These are phyloP conservation scores for Biscogniauxia sp. DNA, from an alignment of 2,329 filamentous ascomycete genomes.

Conservation along the genomic window DNA sequence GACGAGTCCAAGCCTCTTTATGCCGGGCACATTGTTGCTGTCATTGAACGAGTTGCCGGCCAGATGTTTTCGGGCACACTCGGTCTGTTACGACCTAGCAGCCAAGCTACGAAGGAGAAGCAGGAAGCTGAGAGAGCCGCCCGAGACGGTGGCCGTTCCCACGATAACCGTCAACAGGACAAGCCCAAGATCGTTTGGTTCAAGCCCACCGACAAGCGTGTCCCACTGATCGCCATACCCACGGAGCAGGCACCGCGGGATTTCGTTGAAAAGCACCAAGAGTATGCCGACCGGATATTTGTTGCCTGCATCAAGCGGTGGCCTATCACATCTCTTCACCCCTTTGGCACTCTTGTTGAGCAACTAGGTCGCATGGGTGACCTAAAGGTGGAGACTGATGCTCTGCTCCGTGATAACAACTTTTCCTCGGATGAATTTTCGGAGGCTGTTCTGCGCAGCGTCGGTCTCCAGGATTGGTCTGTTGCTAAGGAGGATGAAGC, in stretches of 20 bases:
- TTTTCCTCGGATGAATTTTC: conserved; percentile 97
- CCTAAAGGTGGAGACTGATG: conserved; percentile 95
- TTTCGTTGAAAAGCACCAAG: conserved; percentile 97
- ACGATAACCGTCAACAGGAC: conserved; percentile 83
- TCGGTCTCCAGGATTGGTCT: conserved; percentile 90
- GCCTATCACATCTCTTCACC: conserved; percentile 99
- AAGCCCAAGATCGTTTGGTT: conserved; percentile 99
- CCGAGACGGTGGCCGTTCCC: conserved; percentile 75
- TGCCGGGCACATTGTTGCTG: conserved; percentile 93
- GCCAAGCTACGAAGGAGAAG: conserved; percentile 98
- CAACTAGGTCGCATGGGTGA: conserved; percentile 97
- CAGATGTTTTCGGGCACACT: conserved; percentile 99
- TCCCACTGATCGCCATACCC: conserved; percentile 95
- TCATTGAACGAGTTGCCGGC: conserved; percentile 93
- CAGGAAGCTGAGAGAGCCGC: conserved; percentile 95
- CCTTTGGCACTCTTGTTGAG: conserved; percentile 95
- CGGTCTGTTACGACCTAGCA: conserved; percentile 89
- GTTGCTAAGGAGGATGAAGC: conserved; percentile 79
- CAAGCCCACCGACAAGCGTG: conserved; percentile 98
- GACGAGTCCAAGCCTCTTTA: conserved; percentile 98
- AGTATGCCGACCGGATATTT: conserved; percentile 96
- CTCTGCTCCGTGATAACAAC: conserved; percentile 95
- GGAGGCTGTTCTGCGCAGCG: conserved; percentile 89
- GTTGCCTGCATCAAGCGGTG: conserved; percentile 99
- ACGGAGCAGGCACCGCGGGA: conserved; percentile 96